Conservation (phyloP, 1,284 basidiomycete genomes). For the Heterobasidion parviporum region DNA sequence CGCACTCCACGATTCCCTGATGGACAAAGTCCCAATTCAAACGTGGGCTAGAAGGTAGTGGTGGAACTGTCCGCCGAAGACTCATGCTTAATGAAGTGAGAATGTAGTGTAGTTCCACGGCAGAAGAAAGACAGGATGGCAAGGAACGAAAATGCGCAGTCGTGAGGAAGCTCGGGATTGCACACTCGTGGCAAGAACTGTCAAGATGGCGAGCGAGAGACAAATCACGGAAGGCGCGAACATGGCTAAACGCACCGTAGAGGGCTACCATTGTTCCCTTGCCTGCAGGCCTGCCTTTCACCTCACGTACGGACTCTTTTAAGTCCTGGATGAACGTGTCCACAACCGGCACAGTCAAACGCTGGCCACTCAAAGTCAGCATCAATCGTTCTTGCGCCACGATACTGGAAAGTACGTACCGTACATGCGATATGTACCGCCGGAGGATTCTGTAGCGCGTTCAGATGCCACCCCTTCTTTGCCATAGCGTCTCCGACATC, state of each 20-base stretch:
- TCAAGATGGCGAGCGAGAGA: too few relatives aligned
- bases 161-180: too few relatives aligned
- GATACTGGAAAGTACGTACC: constrained; percentile 33
- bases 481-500: constrained; percentile 90
- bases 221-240: too few relatives aligned
- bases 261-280: constrained; percentile 81
- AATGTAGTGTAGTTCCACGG: too few relatives aligned
- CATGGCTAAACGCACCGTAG: constrained; percentile 57
- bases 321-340: constrained; percentile 79
- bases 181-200: too few relatives aligned
- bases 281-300: constrained; percentile 45
- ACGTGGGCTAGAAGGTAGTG: too few relatives aligned
- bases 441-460: constrained; percentile 71
- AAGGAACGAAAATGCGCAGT: too few relatives aligned
- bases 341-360: constrained; percentile 69
- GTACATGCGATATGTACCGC: constrained; percentile 95
- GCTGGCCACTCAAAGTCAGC: constrained; percentile 28
- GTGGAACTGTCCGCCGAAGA: too few relatives aligned
- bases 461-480: constrained; percentile 85
- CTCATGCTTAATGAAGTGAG: too few relatives aligned
- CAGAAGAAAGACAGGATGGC: too few relatives aligned
- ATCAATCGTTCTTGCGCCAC: neutral
- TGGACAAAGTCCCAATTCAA: too few relatives aligned
- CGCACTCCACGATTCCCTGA: too few relatives aligned
- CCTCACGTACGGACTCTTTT: constrained; percentile 65